These are phyloP conservation scores for Wickerhamomyces hampshirensis DNA, from an alignment of 805 yeast species.

Conservation along the genomic window DNA sequence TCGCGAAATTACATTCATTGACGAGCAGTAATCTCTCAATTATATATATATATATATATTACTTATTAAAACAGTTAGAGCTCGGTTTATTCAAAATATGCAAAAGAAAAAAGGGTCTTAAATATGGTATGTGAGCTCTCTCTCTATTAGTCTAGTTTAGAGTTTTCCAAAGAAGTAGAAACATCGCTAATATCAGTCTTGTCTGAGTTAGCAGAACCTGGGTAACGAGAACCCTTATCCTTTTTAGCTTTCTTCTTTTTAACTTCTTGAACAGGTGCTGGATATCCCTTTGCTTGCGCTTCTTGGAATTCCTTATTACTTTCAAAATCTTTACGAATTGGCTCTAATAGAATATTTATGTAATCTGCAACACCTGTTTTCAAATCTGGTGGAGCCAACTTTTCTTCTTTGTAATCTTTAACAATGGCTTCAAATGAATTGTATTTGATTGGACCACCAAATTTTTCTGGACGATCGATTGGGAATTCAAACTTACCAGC, in stretches of 20 bases:
- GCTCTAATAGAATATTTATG: constrained; percentile 74
- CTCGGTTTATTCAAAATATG: too few relatives aligned
- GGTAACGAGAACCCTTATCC: constrained; percentile 87
- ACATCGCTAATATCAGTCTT: too few relatives aligned
- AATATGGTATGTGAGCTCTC: too few relatives aligned
- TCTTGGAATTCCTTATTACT: constrained; percentile 67
- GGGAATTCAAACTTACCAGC: constrained; percentile 57
- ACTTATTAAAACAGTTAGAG: too few relatives aligned
- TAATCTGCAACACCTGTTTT: constrained; percentile 88
- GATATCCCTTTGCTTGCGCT: constrained; percentile 77
- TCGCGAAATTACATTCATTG: too few relatives aligned
- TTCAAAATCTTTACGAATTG: constrained; percentile 69
- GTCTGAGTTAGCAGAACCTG: constrained; percentile 48
- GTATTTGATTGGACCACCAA: constrained; percentile 89
- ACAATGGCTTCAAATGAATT: constrained; percentile 62
- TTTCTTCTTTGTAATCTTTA: constrained; percentile 65
- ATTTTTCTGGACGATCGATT: constrained; percentile 91
- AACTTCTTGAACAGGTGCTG: constrained; percentile 57
- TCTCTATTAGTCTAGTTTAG: too few relatives aligned
- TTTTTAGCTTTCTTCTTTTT: constrained; percentile 73
- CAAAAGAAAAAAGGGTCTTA: too few relatives aligned
- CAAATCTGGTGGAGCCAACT: constrained; percentile 88
- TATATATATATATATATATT: too few relatives aligned
- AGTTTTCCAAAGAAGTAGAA: too few relatives aligned
- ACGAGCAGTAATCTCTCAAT: too few relatives aligned